Evolutionary conservation across 176 grass and related monocot genomes (phyloP).

Genomic region (Phyllostachys edulis): DNA sequence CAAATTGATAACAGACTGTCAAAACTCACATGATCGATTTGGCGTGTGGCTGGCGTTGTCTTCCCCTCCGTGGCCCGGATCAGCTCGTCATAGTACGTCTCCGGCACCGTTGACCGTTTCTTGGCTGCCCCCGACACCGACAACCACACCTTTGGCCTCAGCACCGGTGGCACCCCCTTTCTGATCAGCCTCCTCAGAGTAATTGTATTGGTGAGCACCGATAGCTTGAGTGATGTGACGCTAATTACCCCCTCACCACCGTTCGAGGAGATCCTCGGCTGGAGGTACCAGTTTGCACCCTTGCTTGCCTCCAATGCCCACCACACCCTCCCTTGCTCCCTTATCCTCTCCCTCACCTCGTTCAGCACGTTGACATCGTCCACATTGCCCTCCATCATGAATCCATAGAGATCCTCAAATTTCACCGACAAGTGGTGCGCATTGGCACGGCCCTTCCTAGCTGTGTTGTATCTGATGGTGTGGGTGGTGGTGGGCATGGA

Average conservation of each 20-base stretch:
- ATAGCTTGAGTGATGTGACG: conserved; percentile 78
- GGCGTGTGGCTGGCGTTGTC: conserved; percentile 75
- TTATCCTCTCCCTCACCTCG: conserved; percentile 90
- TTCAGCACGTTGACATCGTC: conserved; percentile 95
- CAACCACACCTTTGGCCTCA: conserved; percentile 87
- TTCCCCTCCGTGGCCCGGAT: conserved; percentile 84
- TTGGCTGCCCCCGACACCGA: conserved; percentile 82
- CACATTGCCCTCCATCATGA: conserved; percentile 85
- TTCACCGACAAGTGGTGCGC: conserved; percentile 52
- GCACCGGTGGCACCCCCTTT: conserved; percentile 71
- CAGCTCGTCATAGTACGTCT: conserved; percentile 93
- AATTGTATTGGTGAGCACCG: conserved; percentile 65
- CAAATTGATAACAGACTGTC: conserved; percentile 1
- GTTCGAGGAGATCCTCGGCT: conserved; percentile 77
- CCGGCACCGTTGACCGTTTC: conserved; percentile 89
- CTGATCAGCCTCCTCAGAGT: conserved; percentile 78
- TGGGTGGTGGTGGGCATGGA: conserved; percentile 44
- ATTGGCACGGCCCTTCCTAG: conserved; percentile 40
- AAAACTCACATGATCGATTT: conserved; percentile 91
- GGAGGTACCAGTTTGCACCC: conserved; percentile 88
- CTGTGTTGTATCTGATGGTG: conserved; percentile 21
- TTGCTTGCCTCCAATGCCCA: conserved; percentile 84
- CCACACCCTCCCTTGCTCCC: conserved; percentile 86
- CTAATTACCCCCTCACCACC: conserved; percentile 46
- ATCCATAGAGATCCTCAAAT: conserved; percentile 87